phyloP scores from a whole-genome alignment of 768 basidiomycete genomes.

The Candolleomyces aberdarensis region DNA sequence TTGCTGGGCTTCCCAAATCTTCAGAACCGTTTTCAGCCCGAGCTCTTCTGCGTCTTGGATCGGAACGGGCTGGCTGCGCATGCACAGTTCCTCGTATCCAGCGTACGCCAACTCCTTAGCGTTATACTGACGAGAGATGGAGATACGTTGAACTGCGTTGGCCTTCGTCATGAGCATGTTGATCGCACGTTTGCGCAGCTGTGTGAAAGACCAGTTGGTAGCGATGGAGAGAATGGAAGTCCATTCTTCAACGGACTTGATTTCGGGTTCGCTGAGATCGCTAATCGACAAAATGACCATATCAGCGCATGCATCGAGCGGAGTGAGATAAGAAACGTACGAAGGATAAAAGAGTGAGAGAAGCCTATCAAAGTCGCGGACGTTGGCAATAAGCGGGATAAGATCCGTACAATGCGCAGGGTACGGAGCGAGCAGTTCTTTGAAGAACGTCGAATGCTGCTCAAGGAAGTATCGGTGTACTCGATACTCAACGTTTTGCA shows the following conservation, averaged over 20 bases:
- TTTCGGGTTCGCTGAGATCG: conserved; percentile 10
- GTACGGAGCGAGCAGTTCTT: conserved; percentile 44
- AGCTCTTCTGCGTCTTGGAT: conserved; percentile 10
- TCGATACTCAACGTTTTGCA: conserved; percentile 19
- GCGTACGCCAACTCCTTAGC: conserved; percentile 24
- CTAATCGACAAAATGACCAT: background rate
- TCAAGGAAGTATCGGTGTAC: conserved; percentile 27
- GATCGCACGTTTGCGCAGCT: conserved; percentile 23
- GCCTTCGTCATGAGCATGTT: conserved; percentile 12
- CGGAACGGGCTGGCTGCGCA: conserved; percentile 14
- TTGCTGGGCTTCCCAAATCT: conserved; percentile 10
- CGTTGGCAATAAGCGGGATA: conserved; percentile 18
- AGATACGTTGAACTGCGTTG: conserved; percentile 19
- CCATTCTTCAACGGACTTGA: conserved; percentile 22
- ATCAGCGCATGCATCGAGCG: background rate
- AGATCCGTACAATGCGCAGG: conserved; percentile 45
- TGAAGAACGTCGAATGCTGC: conserved; percentile 21
- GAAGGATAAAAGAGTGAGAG: conserved; percentile 52
- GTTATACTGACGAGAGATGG: conserved; percentile 19
- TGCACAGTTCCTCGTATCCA: conserved; percentile 26
- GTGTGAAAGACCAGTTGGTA: conserved; percentile 23
- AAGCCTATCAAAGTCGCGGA: conserved; percentile 44
- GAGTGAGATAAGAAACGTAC: conserved; percentile 25
- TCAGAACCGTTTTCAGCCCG: conserved; percentile 14
- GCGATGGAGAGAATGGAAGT: conserved; percentile 25